Base-by-base conservation (phyloP, 345 rosid genomes). In the Citrus cavaleriei region DNA sequence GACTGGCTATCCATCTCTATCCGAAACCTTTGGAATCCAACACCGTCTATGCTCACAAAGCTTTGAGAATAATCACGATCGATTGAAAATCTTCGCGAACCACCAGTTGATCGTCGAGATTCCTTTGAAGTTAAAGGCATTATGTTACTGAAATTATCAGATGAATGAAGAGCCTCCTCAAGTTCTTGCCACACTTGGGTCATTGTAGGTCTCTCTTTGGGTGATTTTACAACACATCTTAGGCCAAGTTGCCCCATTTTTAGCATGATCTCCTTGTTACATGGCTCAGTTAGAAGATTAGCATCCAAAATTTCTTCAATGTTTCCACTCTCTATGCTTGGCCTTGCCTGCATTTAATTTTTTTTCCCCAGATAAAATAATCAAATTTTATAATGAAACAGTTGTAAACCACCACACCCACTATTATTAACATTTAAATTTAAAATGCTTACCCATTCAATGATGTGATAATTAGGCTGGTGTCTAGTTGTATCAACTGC, bases 161-260 rank as follows among this genome's bases (percentile, higher is more conserved):
- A 74, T 13, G 74, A 49, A 35, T 66, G 22, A 10, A 91, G 79
- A 9, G 88, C 86, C 34, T 79, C 78, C 75, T 88, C 88, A 4
- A 90, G 84, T 79, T 91, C 88, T 79, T 85, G 84, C 85, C 85
- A 84, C 51, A 91, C 90, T 73, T 76, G 86, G 51, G 85, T 79
- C 90, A 90, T 88, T 14, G 90, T 83, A 3, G 92, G 93, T n/a
- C 90, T 86, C 57, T 86, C 79, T 76, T 83, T 89, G 3, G 92
- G 91, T 12, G 13, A 57, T 71, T 83, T 79, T 12, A 65, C 90
- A 2, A 79, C 89, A 66, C 92, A 88, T 82, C 84, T 84, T 9
- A 87, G 85, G 19, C 85, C 84, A 61, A 87, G 91, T 77, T 83
- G 78, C 25, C 90, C 93, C 91, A 91, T 85, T 81, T 86, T 89